A percentile compares a stretch with the other conserved stretches of the same genome.
Conservation (phyloP, 495 filamentous ascomycete genomes). For the Penicillium roqueforti region DNA sequence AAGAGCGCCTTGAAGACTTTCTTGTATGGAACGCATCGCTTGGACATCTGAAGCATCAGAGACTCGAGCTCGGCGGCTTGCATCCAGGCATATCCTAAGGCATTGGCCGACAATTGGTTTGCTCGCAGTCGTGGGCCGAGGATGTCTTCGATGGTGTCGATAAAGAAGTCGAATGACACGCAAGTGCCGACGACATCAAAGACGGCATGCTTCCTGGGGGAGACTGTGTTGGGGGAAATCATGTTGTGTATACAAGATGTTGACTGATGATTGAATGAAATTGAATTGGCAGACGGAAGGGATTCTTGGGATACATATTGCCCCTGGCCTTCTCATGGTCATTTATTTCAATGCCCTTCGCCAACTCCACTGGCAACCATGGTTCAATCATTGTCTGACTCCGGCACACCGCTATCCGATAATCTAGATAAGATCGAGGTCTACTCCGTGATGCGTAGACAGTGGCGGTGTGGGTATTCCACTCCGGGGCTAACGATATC, state of each 20-base stretch:
- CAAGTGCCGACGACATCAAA: slow-evolving; percentile 47
- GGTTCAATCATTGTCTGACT: neutral
- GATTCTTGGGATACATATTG: neutral
- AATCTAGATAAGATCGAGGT: neutral
- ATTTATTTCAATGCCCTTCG: neutral
- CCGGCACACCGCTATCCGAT: neutral
- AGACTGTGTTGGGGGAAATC: neutral
- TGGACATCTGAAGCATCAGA: slow-evolving; percentile 40
- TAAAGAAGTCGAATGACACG: slow-evolving; percentile 38
- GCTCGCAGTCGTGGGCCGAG: slow-evolving; percentile 29
- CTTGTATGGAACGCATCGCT: slow-evolving; percentile 32
- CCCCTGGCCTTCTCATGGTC: neutral
- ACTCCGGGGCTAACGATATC: neutral
- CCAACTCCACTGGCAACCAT: neutral
- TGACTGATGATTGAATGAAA: neutral
- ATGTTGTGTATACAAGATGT: neutral
- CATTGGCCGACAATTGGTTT: slow-evolving; percentile 28
- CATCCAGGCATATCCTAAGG: slow-evolving; percentile 43
- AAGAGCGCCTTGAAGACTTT: slow-evolving; percentile 35
- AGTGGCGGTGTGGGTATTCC: neutral
- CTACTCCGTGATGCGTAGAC: neutral
- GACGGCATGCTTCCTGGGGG: slow-evolving; percentile 32
- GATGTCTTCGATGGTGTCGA: slow-evolving; percentile 23
- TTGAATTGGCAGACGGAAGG: neutral
- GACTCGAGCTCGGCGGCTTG: slow-evolving; percentile 39